These are phyloP conservation scores for Pythium brachiatum DNA, from an alignment of 352 stramenopile genomes.

Conservation along the genomic window DNA sequence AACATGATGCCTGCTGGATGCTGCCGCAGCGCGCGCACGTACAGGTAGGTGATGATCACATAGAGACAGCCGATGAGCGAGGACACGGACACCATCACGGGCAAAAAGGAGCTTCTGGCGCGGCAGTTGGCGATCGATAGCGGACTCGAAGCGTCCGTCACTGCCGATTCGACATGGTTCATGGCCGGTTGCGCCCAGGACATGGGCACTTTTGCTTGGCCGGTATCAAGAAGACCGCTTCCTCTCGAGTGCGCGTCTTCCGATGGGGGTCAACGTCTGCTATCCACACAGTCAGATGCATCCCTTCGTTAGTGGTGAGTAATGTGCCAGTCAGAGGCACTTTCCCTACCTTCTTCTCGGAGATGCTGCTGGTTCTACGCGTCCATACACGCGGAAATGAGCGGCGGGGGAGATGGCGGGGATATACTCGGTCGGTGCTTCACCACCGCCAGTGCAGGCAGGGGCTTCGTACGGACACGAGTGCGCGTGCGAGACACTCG, in stretches of 20 bases:
- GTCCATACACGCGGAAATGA: not conserved
- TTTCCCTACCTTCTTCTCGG: not conserved
- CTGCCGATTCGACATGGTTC: constrained; percentile 10
- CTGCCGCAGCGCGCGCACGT: constrained; percentile 62
- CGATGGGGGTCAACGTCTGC: not conserved
- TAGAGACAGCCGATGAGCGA: constrained; percentile 79
- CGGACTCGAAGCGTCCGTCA: not conserved
- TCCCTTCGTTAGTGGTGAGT: no score
- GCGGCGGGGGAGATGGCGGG: no score
- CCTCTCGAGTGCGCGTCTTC: not conserved
- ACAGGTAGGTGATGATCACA: constrained; percentile 70
- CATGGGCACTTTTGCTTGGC: not conserved
- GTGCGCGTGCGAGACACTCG: not conserved
- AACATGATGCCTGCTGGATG: constrained; percentile 87
- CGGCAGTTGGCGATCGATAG: constrained; percentile 31
- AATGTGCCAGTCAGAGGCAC: no score
- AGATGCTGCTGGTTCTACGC: not conserved
- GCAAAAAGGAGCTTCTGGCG: constrained; percentile 44
- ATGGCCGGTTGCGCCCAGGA: not conserved
- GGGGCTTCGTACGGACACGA: not conserved
- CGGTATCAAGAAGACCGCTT: not conserved
- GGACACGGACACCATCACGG: constrained; percentile 56
- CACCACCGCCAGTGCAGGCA: not conserved
- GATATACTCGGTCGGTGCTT: not conserved
- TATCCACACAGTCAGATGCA: no score